These are phyloP conservation scores for Amaranthus tricolor DNA, from an alignment of 179 eudicot genomes.

Conservation along the genomic window DNA sequence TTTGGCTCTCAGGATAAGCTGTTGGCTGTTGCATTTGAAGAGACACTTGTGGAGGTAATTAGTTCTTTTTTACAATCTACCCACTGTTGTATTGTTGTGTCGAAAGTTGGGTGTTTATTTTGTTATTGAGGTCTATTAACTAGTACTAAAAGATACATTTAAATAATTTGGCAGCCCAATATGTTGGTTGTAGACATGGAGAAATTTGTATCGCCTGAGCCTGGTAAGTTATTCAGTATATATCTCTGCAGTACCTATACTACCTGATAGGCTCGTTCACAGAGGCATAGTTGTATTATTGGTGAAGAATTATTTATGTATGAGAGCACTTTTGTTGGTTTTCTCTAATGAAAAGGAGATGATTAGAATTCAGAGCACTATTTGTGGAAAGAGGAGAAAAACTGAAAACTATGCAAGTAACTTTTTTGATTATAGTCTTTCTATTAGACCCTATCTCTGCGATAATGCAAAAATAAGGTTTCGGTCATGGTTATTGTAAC, in stretches of 20 bases:
- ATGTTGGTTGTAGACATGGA: conserved; percentile 92
- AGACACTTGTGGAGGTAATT: conserved; percentile 86
- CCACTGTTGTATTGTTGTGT: background rate
- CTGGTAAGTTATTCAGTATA: conserved; percentile 44
- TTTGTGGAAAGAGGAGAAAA: no score
- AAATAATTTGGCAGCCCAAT: conserved; percentile 71
- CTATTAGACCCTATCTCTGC: no score
- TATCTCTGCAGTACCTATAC: conserved; percentile 5
- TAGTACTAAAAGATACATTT: background rate
- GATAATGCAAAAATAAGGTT: no score
- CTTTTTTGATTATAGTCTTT: no score
- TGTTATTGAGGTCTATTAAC: background rate
- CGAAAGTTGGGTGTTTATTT: background rate
- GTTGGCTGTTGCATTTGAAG: conserved; percentile 78
- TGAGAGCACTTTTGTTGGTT: no score
- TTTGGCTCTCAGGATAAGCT: conserved; percentile 66
- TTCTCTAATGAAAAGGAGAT: no score
- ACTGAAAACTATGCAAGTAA: no score
- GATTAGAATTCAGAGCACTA: no score
- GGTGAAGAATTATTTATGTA: no score
- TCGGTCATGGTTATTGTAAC: no score
- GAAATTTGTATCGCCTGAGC: conserved; percentile 74
- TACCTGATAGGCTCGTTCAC: background rate
- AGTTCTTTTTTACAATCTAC: background rate
- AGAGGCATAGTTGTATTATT: background rate